phyloP scores from a whole-genome alignment of 192 early-diverging fungal genomes.

The Backusella tuberculispora region DNA sequence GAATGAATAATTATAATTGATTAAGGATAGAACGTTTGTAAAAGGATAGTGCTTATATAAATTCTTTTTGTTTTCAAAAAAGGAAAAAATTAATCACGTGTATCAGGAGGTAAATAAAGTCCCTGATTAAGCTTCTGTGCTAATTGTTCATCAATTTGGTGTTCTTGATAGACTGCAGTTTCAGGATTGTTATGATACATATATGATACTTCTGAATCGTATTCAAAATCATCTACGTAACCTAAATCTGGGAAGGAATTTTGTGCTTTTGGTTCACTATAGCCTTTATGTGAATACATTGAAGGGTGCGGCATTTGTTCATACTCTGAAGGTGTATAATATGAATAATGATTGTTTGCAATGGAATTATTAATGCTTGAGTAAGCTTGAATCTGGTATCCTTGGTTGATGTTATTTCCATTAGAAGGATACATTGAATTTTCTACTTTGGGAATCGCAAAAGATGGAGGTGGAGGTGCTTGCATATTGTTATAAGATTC shows the following conservation, averaged over 20 bases:
- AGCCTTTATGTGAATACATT: neutral
- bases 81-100: neutral
- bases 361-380: neutral
- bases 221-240: conserved; percentile 11
- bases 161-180: neutral
- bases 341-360: neutral
- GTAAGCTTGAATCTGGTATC: neutral
- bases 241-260: neutral
- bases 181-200: conserved; percentile 1
- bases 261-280: neutral
- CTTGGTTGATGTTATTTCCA: neutral
- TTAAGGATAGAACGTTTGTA: neutral
- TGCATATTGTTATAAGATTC: neutral
- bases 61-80: neutral
- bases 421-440: neutral
- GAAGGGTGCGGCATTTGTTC: neutral
- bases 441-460: neutral
- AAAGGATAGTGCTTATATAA: neutral
- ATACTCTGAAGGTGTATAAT: neutral
- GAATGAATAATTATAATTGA: neutral
- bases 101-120: conserved; percentile 1
- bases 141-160: neutral
- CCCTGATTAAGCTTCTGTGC: neutral
- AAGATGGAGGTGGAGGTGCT: neutral
- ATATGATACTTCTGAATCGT: conserved; percentile 3